A percentile compares a stretch with the other conserved stretches of the same genome.
These are phyloP conservation scores for Didymella arachidicola DNA, from an alignment of 2,329 filamentous ascomycete genomes.

Conservation along the genomic window DNA sequence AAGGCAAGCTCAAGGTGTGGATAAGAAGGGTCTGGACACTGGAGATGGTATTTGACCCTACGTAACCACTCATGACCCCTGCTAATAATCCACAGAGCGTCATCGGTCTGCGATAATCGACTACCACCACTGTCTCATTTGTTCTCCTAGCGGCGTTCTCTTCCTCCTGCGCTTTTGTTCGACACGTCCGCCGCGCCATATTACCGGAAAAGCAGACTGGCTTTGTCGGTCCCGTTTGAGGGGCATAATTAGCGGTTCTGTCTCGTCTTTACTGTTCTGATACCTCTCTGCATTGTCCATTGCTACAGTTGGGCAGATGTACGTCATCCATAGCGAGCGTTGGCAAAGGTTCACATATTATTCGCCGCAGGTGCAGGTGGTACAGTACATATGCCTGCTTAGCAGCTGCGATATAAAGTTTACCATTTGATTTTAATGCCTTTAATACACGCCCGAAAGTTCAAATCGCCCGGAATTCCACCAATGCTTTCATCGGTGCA, in stretches of 20 bases:
- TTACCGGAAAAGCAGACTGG: slow-evolving; percentile 17
- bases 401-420: slow-evolving; percentile 17
- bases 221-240: slow-evolving; percentile 15
- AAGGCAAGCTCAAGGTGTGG: slow-evolving; percentile 96
- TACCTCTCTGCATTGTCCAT: slow-evolving; percentile 23
- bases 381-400: slow-evolving; percentile 22
- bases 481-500: background rate
- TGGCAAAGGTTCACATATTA: slow-evolving; percentile 18
- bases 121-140: slow-evolving; percentile 7
- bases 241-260: slow-evolving; percentile 22
- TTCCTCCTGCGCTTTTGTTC: background rate
- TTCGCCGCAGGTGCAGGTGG: slow-evolving; percentile 10
- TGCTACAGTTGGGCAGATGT: slow-evolving; percentile 19
- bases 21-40: slow-evolving; percentile 97
- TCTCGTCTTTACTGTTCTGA: slow-evolving; percentile 23
- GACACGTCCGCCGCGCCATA: slow-evolving; percentile 7
- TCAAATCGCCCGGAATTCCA: background rate
- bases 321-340: slow-evolving; percentile 19
- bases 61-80: slow-evolving; percentile 17
- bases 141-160: slow-evolving; percentile 6
- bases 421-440: background rate
- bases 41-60: slow-evolving; percentile 73
- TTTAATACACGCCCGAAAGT: background rate
- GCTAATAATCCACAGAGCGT: slow-evolving; percentile 67
- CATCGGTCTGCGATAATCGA: slow-evolving; percentile 75